phyloP scores from a whole-genome alignment of 2,329 filamentous ascomycete genomes.

The Colletotrichum sojae region DNA sequence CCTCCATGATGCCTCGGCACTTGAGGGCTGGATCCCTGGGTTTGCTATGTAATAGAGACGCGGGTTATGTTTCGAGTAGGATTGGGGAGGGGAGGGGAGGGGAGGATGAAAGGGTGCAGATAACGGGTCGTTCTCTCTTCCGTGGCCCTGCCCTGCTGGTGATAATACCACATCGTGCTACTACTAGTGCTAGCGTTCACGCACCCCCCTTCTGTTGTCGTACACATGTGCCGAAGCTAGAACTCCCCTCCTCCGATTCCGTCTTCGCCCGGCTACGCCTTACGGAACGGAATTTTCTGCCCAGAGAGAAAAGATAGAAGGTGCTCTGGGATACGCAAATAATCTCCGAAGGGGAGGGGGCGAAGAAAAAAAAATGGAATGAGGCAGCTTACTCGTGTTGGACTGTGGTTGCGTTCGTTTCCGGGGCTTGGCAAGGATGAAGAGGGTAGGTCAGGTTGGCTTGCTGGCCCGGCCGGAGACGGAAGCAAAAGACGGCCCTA shows the following conservation, averaged over 20 bases:
- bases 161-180: background rate
- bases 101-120: too few species aligned
- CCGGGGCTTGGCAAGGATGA: too few species aligned
- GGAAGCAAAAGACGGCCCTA: background rate
- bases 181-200: background rate
- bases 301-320: background rate
- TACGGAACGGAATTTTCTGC: background rate
- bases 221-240: too few species aligned
- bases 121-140: too few species aligned
- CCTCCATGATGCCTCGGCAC: background rate
- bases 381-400: too few species aligned
- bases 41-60: conserved; percentile 1
- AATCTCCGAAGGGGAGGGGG: conserved; percentile 14
- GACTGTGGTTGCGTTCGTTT: too few species aligned
- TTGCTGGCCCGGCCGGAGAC: background rate
- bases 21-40: background rate
- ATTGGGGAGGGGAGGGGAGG: background rate
- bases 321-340: background rate
- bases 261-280: background rate
- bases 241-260: background rate
- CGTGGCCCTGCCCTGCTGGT: background rate
- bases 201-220: background rate
- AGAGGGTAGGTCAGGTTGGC: background rate
- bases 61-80: conserved; percentile 17
- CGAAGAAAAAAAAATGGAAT: too few species aligned